Conservation (phyloP, 495 filamentous ascomycete species). For the Bathelium albidoporum region DNA sequence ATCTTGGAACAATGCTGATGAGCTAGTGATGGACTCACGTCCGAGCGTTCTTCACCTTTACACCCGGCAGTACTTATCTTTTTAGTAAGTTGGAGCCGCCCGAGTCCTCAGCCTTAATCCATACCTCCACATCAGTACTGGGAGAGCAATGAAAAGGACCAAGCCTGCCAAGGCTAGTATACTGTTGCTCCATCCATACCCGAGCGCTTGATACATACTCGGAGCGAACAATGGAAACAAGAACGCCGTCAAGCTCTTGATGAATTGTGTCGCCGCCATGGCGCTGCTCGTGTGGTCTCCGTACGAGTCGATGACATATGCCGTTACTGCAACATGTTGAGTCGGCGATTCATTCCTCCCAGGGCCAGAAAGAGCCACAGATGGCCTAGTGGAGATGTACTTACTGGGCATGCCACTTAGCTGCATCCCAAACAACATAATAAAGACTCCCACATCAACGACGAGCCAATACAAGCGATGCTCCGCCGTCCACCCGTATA, state of each 20-base stretch:
- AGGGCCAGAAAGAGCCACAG: background rate
- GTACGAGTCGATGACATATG: conserved; percentile 13
- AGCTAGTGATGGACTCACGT: background rate
- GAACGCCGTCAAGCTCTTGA: conserved; percentile 12
- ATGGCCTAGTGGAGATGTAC: background rate
- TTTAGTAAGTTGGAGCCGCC: conserved; percentile 3
- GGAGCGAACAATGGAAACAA: conserved; percentile 14
- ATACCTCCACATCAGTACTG: conserved; percentile 12
- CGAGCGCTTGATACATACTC: conserved; percentile 9
- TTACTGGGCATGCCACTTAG: background rate
- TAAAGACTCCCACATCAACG: conserved; percentile 5
- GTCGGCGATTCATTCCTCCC: background rate
- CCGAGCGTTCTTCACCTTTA: background rate
- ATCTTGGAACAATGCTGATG: background rate
- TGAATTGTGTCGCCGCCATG: conserved; percentile 8
- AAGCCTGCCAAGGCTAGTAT: conserved; percentile 4
- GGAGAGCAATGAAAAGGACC: conserved; percentile 6
- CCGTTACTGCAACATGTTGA: background rate
- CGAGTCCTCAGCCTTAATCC: conserved; percentile 7
- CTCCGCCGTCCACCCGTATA: conserved; percentile 16
- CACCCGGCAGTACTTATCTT: background rate
- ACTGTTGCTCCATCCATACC: conserved; percentile 16
- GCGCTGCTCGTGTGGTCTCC: conserved; percentile 4
- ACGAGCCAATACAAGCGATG: conserved; percentile 9
- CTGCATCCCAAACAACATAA: conserved; percentile 5